Evolutionary conservation across 2,329 filamentous ascomycete genomes (phyloP).

Genomic region (Talaromyces sp.): DNA sequence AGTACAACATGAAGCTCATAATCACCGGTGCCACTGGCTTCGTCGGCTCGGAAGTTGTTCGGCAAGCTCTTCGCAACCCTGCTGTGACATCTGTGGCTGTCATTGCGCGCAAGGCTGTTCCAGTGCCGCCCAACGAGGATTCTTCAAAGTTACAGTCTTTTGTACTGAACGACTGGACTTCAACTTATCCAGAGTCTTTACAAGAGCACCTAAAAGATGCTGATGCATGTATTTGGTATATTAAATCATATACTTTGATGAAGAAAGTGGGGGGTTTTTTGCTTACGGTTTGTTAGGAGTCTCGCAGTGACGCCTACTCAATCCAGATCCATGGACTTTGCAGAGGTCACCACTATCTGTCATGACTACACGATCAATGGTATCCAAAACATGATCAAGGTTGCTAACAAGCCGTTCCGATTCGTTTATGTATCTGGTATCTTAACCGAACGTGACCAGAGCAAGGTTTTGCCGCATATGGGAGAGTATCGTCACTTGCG

Average conservation of each 20-base stretch:
- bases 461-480: conserved; percentile 32
- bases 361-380: conserved; percentile 32
- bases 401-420: conserved; percentile 32
- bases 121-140: conserved; percentile 11
- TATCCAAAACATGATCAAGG: conserved; percentile 30
- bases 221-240: conserved; percentile 36
- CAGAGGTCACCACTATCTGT: conserved; percentile 39
- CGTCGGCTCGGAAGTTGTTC: conserved; percentile 31
- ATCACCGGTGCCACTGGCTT: conserved; percentile 31
- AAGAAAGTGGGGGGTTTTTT: neutral
- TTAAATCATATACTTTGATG: neutral
- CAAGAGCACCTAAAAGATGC: conserved; percentile 25
- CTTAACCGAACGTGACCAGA: conserved; percentile 41
- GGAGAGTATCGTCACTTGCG: conserved; percentile 43
- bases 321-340: conserved; percentile 23
- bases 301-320: conserved; percentile 36
- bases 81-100: conserved; percentile 25
- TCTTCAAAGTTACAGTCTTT: conserved; percentile 27
- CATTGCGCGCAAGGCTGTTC: conserved; percentile 19
- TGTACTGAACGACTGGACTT: conserved; percentile 25
- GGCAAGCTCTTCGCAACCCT: conserved; percentile 25
- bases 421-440: conserved; percentile 50
- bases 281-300: conserved; percentile 3
- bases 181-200: conserved; percentile 26
- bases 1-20: conserved; percentile 30